Percentiles rank a stretch among this genome's conserved stretches.
Conservation (phyloP, 129 eudicot species). For the Arctium minus region DNA sequence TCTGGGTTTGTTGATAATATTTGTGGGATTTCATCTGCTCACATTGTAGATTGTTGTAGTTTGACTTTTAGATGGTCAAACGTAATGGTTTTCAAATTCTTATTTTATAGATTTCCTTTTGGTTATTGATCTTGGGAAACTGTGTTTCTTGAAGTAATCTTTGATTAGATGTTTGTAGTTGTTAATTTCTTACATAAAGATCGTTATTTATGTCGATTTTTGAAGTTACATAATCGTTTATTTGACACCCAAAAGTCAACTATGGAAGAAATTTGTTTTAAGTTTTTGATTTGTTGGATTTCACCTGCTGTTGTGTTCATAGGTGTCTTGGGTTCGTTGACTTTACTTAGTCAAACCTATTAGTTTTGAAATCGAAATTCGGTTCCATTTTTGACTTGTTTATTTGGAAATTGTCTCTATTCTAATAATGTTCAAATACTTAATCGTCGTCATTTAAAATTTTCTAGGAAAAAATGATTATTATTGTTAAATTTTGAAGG, state of each 20-base stretch:
- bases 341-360: conserved; percentile 11
- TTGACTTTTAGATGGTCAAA: conserved; percentile 15
- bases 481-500: not conserved
- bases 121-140: conserved; percentile 1
- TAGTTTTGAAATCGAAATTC: not conserved
- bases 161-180: not conserved
- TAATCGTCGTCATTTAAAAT: not conserved
- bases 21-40: not conserved
- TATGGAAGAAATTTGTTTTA: not conserved
- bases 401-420: not conserved
- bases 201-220: not conserved
- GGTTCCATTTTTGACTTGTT: not conserved
- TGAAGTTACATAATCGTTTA: not conserved
- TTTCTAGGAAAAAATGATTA: not conserved
- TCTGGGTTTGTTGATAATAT: not conserved
- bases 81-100: not conserved
- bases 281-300: not conserved
- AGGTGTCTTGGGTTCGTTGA: not conserved
- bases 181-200: not conserved
- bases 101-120: not conserved
- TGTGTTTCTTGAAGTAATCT: not conserved
- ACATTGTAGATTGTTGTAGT: not conserved
- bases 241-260: conserved; percentile 2
- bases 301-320: conserved; percentile 12
- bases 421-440: not conserved